Percentiles rank a stretch among this genome's conserved stretches.
phyloP scores from a whole-genome alignment of 2,329 filamentous ascomycete species.

The Keithomyces neogunnii region DNA sequence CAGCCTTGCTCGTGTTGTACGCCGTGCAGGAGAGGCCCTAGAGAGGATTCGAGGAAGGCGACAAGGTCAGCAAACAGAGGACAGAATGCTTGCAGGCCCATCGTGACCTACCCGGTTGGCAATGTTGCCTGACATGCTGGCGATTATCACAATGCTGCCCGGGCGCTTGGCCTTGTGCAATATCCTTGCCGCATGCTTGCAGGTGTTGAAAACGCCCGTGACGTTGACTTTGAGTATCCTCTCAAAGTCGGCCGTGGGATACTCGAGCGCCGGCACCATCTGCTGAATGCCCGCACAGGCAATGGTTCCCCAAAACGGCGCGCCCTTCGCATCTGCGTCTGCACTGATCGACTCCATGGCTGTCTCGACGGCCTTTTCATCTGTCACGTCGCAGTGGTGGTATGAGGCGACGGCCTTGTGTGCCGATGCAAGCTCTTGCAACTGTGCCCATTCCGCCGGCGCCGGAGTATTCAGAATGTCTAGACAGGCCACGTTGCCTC shows the following conservation, averaged over 20 bases:
- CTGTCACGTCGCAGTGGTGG: slow-evolving; percentile 36
- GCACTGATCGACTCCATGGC: slow-evolving; percentile 27
- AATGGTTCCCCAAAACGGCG: slow-evolving; percentile 28
- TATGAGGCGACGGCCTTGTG: slow-evolving; percentile 29
- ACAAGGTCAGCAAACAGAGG: neutral
- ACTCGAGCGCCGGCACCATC: slow-evolving; percentile 57
- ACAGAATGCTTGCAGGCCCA: neutral
- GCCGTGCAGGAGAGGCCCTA: slow-evolving; percentile 55
- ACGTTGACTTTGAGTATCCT: slow-evolving; percentile 79
- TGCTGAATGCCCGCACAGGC: slow-evolving; percentile 42
- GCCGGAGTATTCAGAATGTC: slow-evolving; percentile 32
- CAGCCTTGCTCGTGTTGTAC: slow-evolving; percentile 56
- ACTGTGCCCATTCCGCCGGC: slow-evolving; percentile 29
- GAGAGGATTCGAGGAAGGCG: no score
- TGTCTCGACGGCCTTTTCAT: slow-evolving; percentile 28
- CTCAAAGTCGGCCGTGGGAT: slow-evolving; percentile 65
- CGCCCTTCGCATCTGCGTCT: slow-evolving; percentile 20
- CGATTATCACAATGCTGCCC: slow-evolving; percentile 59
- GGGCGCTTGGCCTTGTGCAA: slow-evolving; percentile 50
- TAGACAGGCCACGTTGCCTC: slow-evolving; percentile 39
- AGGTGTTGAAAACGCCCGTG: slow-evolving; percentile 78
- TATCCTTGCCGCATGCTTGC: slow-evolving; percentile 78
- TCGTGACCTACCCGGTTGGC: slow-evolving; percentile 37
- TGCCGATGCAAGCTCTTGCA: slow-evolving; percentile 31
- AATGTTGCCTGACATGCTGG: slow-evolving; percentile 61